Evolutionary conservation across 805 yeast species (phyloP), one percentile per base, ranked within the genome.

Genomic region (Ogataea sp.): DNA sequence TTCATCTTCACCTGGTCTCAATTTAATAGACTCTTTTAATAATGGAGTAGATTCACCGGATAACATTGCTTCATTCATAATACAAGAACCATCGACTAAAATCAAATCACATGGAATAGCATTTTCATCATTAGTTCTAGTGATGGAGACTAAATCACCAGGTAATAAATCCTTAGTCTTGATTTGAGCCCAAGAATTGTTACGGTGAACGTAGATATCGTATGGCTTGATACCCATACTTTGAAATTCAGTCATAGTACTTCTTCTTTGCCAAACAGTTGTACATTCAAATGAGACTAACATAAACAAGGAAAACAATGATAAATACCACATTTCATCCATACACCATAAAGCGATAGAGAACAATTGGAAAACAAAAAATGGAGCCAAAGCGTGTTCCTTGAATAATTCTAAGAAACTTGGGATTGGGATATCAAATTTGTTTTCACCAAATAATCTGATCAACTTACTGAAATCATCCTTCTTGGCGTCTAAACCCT

Each of bases 31-130:
- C 63, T 93, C 98, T 57, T 93, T 93, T 56, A 93, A 76, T 50
- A 93, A 69, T 6, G 98, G 98, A 33, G 98, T 93, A 6, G 97
- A 88, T 67, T 93, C 98, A 60, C 98, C 98, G 5, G 96, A 86
- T 41, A 93, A 78, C 98, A 93, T 93, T 20, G 98, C 98, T 70
- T 93, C 98, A 58, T 93, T 93, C 34, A 93, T 95, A 56, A 93
- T 93, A 48, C 95, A 93, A 16, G 95, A 73, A 38, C 98, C 98
- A 52, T 82, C 89, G 38, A 86, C 61, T 34, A 93, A 69, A 28
- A 93, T 62, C 63, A 93, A 64, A 62, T 93, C 98, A 68, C 98
- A 93, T 15, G 98, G 97, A 39, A 93, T 66, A 2, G 97, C 96
- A 46, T 83, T 75, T 40, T 87, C 97, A 37, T 90, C 98, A 39